Evolutionary conservation across 1,139 yeast species (phyloP).

Genomic region (Protomyces pachydermus): DNA sequence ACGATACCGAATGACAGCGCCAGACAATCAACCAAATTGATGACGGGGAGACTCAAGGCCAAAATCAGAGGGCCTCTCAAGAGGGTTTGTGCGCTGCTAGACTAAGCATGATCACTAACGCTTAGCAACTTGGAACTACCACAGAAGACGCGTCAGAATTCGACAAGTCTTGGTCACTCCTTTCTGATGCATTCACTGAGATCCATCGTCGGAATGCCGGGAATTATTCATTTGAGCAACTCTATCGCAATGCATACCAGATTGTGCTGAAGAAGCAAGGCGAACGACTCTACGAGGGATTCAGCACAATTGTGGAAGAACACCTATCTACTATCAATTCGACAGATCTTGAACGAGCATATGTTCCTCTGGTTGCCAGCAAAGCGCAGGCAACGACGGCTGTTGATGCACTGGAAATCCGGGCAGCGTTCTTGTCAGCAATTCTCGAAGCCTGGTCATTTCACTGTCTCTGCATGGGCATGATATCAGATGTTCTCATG

Average conservation of each 20-base stretch:
- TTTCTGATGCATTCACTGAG: constrained; percentile 69
- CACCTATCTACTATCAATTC: constrained; percentile 47
- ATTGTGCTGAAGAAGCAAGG: constrained; percentile 74
- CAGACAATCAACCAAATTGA: neutral
- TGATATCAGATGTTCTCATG: constrained; percentile 81
- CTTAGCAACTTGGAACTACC: constrained; percentile 27
- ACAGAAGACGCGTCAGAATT: constrained; percentile 47
- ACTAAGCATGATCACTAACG: neutral
- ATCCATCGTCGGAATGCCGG: constrained; percentile 73
- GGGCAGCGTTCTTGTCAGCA: constrained; percentile 1
- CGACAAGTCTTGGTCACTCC: constrained; percentile 62
- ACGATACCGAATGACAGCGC: too few relatives aligned
- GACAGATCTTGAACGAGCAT: constrained; percentile 9
- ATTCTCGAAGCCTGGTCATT: constrained; percentile 54
- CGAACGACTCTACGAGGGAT: constrained; percentile 59
- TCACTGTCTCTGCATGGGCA: constrained; percentile 67
- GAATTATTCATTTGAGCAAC: constrained; percentile 72
- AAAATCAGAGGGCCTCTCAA: constrained; percentile 73
- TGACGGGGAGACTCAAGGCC: constrained; percentile 39
- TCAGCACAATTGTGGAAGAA: constrained; percentile 48
- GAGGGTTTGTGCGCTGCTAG: neutral
- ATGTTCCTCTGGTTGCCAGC: neutral
- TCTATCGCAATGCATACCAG: constrained; percentile 76
- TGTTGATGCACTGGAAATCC: constrained; percentile 25
- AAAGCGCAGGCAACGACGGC: constrained; percentile 21